Conservation (phyloP, 768 basidiomycete species). For the Mycena kentingensis region DNA sequence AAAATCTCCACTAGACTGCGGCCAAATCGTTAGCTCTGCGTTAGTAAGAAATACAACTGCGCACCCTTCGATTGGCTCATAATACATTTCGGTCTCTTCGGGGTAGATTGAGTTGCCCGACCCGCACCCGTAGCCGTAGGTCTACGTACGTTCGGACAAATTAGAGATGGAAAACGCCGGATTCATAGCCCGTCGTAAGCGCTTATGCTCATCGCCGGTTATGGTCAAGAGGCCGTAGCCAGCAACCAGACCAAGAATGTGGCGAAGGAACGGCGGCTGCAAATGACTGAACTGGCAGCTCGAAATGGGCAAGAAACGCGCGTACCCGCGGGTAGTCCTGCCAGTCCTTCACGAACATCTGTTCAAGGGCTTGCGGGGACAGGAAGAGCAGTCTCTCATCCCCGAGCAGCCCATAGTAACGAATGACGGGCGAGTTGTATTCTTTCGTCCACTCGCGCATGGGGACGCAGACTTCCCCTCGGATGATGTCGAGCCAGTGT, state of each 20-base stretch:
- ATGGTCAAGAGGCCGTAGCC: conserved; percentile 51
- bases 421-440: conserved; percentile 46
- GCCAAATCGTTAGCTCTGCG: not conserved
- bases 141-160: conserved; percentile 39
- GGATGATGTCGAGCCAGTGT: conserved; percentile 40
- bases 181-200: conserved; percentile 54
- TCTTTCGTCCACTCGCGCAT: conserved; percentile 50
- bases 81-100: conserved; percentile 49
- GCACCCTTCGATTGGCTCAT: conserved; percentile 47
- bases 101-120: not conserved
- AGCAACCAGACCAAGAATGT: conserved; percentile 43
- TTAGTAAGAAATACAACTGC: not conserved
- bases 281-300: not conserved
- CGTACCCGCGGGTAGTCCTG: conserved; percentile 46
- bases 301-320: not conserved
- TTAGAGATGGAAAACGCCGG: conserved; percentile 52
- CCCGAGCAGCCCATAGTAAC: conserved; percentile 48
- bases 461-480: conserved; percentile 43
- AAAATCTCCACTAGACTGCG: conserved; percentile 39
- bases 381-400: conserved; percentile 48
- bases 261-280: conserved; percentile 47
- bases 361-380: conserved; percentile 46
- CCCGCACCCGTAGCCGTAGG: not conserved
- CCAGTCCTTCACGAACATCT: conserved; percentile 48
- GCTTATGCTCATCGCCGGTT: conserved; percentile 50